phyloP scores from a whole-genome alignment of 768 basidiomycete species.

The Basidioascus undulatus region DNA sequence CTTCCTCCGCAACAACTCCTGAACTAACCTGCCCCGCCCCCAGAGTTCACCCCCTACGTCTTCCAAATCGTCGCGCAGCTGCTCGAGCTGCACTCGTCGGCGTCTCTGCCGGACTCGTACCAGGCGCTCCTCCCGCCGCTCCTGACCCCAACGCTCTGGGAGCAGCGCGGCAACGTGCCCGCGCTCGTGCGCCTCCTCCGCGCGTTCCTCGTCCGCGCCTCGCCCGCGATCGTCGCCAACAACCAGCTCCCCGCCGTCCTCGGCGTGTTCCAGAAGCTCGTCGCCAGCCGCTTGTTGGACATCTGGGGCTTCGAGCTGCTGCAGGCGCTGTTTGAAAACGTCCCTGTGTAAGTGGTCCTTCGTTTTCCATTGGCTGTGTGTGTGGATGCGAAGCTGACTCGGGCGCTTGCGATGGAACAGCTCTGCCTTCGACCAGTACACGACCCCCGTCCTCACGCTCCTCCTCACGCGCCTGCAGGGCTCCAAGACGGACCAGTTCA shows the following conservation, averaged over 20 bases:
- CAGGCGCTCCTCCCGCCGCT: conserved; percentile 54
- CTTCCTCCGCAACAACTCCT: not conserved
- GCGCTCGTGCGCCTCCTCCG: conserved; percentile 71
- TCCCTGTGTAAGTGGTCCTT: conserved; percentile 40
- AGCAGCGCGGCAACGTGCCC: conserved; percentile 81
- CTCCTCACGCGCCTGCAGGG: conserved; percentile 65
- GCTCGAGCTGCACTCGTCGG: conserved; percentile 47
- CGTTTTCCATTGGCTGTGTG: not conserved
- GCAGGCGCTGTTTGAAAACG: conserved; percentile 42
- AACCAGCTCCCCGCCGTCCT: conserved; percentile 56
- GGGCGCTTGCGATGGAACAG: conserved; percentile 25
- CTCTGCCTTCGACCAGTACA: conserved; percentile 39
- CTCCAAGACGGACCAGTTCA: conserved; percentile 70
- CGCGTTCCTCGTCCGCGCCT: conserved; percentile 55
- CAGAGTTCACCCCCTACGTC: conserved; percentile 91
- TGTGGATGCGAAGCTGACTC: not conserved
- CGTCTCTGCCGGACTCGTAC: conserved; percentile 45
- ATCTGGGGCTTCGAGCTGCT: conserved; percentile 75
- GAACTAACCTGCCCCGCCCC: not conserved
- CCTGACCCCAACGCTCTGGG: conserved; percentile 67
- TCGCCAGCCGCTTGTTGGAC: conserved; percentile 57
- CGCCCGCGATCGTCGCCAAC: conserved; percentile 34
- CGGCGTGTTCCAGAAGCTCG: conserved; percentile 75
- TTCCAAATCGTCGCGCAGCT: conserved; percentile 94
- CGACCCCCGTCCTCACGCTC: conserved; percentile 38